Evolutionary conservation across 208 protist species (phyloP).

Genomic region (Leishmania turanica): DNA sequence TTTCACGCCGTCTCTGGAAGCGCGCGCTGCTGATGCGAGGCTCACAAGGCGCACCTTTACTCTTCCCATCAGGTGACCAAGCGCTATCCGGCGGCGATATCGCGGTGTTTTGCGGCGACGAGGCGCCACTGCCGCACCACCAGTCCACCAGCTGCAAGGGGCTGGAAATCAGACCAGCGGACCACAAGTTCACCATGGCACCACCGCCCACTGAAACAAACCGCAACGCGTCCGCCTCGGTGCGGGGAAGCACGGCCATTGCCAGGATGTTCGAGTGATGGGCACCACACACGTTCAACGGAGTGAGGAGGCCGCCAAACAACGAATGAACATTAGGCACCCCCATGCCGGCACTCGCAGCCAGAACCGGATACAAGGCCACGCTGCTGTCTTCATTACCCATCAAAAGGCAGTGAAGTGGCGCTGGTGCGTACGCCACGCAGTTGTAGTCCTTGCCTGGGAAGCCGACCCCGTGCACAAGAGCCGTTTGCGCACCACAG

Average conservation of each 20-base stretch:
- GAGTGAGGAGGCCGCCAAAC: slow-evolving; percentile 9
- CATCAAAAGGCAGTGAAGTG: slow-evolving; percentile 38
- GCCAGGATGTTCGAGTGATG: slow-evolving; percentile 84
- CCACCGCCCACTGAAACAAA: slow-evolving; percentile 67
- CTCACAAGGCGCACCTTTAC: background rate
- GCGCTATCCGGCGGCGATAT: background rate
- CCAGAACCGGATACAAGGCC: slow-evolving; percentile 17
- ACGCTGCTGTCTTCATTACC: slow-evolving; percentile 76
- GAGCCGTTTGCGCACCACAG: slow-evolving; percentile 10
- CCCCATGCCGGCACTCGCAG: background rate
- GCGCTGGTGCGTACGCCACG: slow-evolving; percentile 34
- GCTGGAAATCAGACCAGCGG: background rate
- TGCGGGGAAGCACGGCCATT: slow-evolving; percentile 31
- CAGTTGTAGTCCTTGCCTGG: slow-evolving; percentile 80
- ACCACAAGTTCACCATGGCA: slow-evolving; percentile 32
- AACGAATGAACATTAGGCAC: slow-evolving; percentile 4
- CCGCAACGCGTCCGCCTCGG: slow-evolving; percentile 5
- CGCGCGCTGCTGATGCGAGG: background rate
- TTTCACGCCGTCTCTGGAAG: slow-evolving; percentile 16
- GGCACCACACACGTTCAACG: slow-evolving; percentile 47
- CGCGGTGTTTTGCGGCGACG: background rate
- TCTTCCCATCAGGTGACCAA: no score
- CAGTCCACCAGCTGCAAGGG: slow-evolving; percentile 28
- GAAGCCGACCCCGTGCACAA: slow-evolving; percentile 39
- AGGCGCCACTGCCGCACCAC: slow-evolving; percentile 19